Evolutionary conservation across 495 filamentous ascomycete species (phyloP).

Genomic region (Neurospora sp.): DNA sequence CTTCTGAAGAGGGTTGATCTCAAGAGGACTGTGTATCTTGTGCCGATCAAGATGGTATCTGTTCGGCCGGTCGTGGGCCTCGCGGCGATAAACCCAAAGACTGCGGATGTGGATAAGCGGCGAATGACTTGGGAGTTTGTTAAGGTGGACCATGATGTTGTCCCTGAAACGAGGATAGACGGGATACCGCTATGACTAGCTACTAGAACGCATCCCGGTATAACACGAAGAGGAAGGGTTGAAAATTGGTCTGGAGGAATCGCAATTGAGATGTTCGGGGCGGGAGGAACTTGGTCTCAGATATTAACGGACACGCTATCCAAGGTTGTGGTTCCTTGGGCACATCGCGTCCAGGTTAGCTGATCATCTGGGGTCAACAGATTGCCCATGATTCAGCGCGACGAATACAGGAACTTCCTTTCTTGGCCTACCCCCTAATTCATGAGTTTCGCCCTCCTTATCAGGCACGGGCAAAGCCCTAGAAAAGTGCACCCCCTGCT

Average conservation of each 20-base stretch:
- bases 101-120: no score
- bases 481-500: conserved; percentile 17
- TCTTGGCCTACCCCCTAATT: not conserved
- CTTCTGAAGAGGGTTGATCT: not conserved
- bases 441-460: not conserved
- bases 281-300: fast-evolving
- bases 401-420: conserved; percentile 1
- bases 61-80: no score
- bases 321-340: not conserved
- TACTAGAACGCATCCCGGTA: no score
- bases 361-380: fast-evolving
- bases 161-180: no score
- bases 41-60: not conserved
- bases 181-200: no score
- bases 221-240: no score
- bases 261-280: not conserved
- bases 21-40: not conserved
- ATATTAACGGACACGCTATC: not conserved
- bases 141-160: not conserved
- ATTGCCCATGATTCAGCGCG: conserved; percentile 13
- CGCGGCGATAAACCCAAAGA: no score
- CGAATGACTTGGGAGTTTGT: not conserved
- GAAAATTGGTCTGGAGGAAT: not conserved
- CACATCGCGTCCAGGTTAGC: fast-evolving
- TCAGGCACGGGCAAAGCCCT: not conserved